A percentile compares a stretch with the other conserved stretches of the same genome.
phyloP scores from a whole-genome alignment of 1,139 yeast species.

The Yamadazyma epiphylla region DNA sequence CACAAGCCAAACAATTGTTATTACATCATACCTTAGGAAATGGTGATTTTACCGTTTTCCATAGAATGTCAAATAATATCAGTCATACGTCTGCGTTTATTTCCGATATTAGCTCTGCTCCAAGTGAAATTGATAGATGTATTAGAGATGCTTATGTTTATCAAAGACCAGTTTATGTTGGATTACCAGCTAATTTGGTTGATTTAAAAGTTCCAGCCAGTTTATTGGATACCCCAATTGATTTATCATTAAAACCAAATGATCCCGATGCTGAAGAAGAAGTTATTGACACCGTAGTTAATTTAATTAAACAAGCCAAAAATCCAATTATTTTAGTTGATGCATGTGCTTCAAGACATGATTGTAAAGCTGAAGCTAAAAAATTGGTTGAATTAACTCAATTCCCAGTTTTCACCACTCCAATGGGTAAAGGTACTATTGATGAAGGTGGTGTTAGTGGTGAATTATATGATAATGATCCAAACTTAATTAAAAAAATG shows the following conservation, averaged over 20 bases:
- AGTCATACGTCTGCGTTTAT: slow-evolving; percentile 63
- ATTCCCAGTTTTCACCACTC: slow-evolving; percentile 83
- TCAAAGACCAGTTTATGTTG: slow-evolving; percentile 83
- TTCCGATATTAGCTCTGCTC: slow-evolving; percentile 60
- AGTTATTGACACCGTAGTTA: slow-evolving; percentile 55
- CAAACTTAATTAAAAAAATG: slow-evolving; percentile 21
- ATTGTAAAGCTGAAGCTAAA: slow-evolving; percentile 58
- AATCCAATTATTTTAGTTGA: slow-evolving; percentile 78
- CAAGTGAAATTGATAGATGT: slow-evolving; percentile 67
- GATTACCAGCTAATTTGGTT: slow-evolving; percentile 78
- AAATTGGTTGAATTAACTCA: slow-evolving; percentile 64
- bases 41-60: slow-evolving; percentile 45
- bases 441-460: slow-evolving; percentile 53
- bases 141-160: slow-evolving; percentile 66
- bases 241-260: slow-evolving; percentile 57
- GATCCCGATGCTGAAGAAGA: slow-evolving; percentile 71
- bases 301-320: slow-evolving; percentile 51
- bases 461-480: slow-evolving; percentile 22
- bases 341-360: slow-evolving; percentile 83
- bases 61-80: slow-evolving; percentile 57
- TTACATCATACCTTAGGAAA: slow-evolving; percentile 46
- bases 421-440: slow-evolving; percentile 85
- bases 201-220: slow-evolving; percentile 57
- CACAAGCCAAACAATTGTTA: slow-evolving; percentile 36
- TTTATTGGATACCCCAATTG: slow-evolving; percentile 60